Evolutionary conservation across 352 stramenopile genomes (phyloP), one percentile per base, ranked within the genome.

Genomic region (Aphanomyces astaci): DNA sequence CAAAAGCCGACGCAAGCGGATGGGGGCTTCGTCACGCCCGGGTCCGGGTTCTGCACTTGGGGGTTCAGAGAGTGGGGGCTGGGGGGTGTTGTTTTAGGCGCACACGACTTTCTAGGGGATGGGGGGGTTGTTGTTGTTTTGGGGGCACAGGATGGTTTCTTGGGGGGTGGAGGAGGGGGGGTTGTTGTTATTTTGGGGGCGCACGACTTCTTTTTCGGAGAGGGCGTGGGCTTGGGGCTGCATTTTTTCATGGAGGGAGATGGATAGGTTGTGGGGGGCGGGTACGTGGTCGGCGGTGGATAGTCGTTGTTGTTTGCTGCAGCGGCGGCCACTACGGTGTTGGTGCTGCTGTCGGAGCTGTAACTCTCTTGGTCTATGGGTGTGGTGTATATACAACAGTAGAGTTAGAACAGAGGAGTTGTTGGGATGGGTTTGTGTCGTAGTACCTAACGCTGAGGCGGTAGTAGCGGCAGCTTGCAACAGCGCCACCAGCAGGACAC

Each of bases 1-100:
- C 62, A 68, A 33, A 68, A 68, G 9, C 62, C 62, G 5, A 68
- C 45, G 51, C 62, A 68, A 22, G 27, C 19, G 28, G 24, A 11
- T 40, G 10, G 19, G 24, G 46, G 31, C 17, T 19, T 59, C 27
- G 43, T 66, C 28, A 24, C 9, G 4, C 11, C 9, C 13, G 36
- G 17, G 9, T 19, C 27, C 7, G 56, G 4, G 56, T n/a, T 52
- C 4, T 19, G 17, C 3, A 30, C 25, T 27, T 24, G 17, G 25
- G 24, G 19, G n/a, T n/a, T n/a, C n/a, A n/a, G n/a, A n/a, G n/a
- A n/a, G n/a, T n/a, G n/a, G 54, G 17, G 54, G 30, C 7, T 46
- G 4, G 56, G 46, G 5, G 40, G 15, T 4, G 59, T 19, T 4
- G 59, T 39, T 30, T 66, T 66, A 13, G 46, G 46, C 15, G 19